phyloP scores from a whole-genome alignment of 176 grass and related monocot species.

The Bromus sterilis region DNA sequence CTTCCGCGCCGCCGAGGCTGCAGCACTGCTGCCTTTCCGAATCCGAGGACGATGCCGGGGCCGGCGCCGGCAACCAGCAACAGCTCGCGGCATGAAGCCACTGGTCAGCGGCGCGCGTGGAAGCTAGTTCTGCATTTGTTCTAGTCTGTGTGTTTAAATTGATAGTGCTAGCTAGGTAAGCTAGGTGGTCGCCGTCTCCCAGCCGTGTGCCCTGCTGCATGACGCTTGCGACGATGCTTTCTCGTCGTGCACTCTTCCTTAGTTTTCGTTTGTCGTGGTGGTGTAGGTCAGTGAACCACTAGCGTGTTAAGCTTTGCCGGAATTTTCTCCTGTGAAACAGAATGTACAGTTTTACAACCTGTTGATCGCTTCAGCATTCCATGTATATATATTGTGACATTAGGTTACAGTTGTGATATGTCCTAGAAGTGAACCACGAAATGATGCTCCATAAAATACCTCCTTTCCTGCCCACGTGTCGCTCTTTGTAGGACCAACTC shows the following conservation, averaged over 20 bases:
- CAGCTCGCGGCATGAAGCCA: slow-evolving; percentile 36
- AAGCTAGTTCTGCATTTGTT: background rate
- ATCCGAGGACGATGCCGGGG: slow-evolving; percentile 42
- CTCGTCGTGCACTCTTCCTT: slow-evolving; percentile 8
- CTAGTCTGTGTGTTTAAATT: background rate
- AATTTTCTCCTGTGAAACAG: slow-evolving; percentile 4
- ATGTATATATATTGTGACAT: background rate
- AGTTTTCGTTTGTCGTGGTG: slow-evolving; percentile 3
- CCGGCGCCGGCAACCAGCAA: slow-evolving; percentile 17
- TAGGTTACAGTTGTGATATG: too few relatives aligned
- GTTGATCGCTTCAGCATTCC: background rate
- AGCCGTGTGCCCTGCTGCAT: background rate
- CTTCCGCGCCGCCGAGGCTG: slow-evolving; percentile 15
- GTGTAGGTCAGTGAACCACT: background rate
- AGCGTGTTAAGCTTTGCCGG: background rate
- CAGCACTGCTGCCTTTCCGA: slow-evolving; percentile 47
- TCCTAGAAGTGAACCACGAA: too few relatives aligned
- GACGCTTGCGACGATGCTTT: background rate
- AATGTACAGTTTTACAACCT: slow-evolving; percentile 15
- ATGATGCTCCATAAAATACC: too few relatives aligned
- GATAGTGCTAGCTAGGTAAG: background rate
- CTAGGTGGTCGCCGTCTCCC: background rate
- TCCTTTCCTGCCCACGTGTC: too few relatives aligned
- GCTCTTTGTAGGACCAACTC: too few relatives aligned
- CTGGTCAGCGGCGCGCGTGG: background rate